Base-by-base conservation (phyloP, 768 basidiomycete genomes). In the Hericium erinaceus region DNA sequence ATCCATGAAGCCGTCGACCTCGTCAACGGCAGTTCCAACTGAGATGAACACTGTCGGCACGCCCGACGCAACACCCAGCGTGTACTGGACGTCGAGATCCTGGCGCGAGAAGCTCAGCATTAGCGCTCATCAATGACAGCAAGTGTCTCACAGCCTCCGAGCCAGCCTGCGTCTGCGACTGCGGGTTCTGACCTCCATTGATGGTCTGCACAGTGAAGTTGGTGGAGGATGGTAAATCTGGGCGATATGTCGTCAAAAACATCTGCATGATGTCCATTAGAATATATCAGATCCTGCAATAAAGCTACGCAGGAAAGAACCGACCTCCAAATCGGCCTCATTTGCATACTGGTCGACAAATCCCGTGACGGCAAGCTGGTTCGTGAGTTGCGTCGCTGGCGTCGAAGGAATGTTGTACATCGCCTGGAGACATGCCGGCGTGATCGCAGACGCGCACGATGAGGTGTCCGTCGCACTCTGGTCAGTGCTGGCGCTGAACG, bases 51-150 rank as follows among this genome's bases (percentile, higher is more conserved):
- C 62, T 7, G 59, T 57, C 16, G 63, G 65, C 11, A 68, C 64
- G 44, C 59, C 64, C 10, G 65, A 61, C 0, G 69, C 67, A 37
- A 73, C 52, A 8, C 72, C 72, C 26, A 73, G 58, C 15, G 72
- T 72, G 57, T 70, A 73, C 48, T 74, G 69, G 10, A 66, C 71
- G 57, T 74, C 73, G 24, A 74, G 64, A 59, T 71, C 66, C 69
- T 68, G 51, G 15, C 16, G 16, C 33, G 18, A 8, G 49, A 38
- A 22, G 4, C 2, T 65, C 66, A 16, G 56, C 12, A 22, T 18
- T 18, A 40, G 39, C 13, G 18, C 24, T 4, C 18, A n/a, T 50
- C 13, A 20, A 8, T 9, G 13, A 13, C 2, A 28, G 24, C 1
- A 26, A 7, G 24, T 33, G 7, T 9, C 28, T 16, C 13, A 56